These are phyloP conservation scores for Eremomyces bilateralis DNA, from an alignment of 495 filamentous ascomycete species.

Conservation along the genomic window DNA sequence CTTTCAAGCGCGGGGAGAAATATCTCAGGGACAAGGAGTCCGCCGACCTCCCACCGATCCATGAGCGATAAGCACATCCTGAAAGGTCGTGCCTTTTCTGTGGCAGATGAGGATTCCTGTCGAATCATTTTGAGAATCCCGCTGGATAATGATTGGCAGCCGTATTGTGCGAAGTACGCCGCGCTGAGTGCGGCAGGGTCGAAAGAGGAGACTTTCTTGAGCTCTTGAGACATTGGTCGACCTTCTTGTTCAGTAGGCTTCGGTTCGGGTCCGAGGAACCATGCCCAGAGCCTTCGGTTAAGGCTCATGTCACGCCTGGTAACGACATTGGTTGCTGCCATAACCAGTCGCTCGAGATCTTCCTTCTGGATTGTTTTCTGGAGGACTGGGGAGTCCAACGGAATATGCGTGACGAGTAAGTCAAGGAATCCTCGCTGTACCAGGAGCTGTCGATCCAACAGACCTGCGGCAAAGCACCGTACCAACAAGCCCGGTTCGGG, in stretches of 20 bases:
- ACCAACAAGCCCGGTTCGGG: constrained; percentile 84
- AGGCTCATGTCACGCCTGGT: constrained; percentile 84
- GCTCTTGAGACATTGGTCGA: too few species aligned
- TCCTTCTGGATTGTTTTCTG: constrained; percentile 44
- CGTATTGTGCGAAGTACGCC: constrained; percentile 62
- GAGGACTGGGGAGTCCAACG: constrained; percentile 66
- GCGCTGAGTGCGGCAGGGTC: constrained; percentile 25
- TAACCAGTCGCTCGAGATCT: constrained; percentile 62
- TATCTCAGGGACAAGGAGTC: constrained; percentile 62
- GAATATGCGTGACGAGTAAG: constrained; percentile 73
- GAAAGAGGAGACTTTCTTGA: too few species aligned
- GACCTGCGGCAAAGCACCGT: constrained; percentile 71
- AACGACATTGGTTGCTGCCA: constrained; percentile 67
- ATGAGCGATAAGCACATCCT: constrained; percentile 84
- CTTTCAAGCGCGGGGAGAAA: constrained; percentile 73
- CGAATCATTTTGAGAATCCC: constrained; percentile 63
- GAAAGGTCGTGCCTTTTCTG: constrained; percentile 68
- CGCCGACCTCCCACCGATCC: constrained; percentile 95
- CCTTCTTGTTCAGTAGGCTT: constrained; percentile 25
- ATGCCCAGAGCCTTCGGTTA: constrained; percentile 87
- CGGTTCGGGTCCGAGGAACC: constrained; percentile 75
- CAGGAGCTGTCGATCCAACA: constrained; percentile 75
- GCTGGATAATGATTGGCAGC: constrained; percentile 45
- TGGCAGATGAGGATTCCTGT: constrained; percentile 26
- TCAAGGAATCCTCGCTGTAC: constrained; percentile 90